phyloP scores from a whole-genome alignment of 2,329 filamentous ascomycete genomes.

The Microdochium bolleyi region DNA sequence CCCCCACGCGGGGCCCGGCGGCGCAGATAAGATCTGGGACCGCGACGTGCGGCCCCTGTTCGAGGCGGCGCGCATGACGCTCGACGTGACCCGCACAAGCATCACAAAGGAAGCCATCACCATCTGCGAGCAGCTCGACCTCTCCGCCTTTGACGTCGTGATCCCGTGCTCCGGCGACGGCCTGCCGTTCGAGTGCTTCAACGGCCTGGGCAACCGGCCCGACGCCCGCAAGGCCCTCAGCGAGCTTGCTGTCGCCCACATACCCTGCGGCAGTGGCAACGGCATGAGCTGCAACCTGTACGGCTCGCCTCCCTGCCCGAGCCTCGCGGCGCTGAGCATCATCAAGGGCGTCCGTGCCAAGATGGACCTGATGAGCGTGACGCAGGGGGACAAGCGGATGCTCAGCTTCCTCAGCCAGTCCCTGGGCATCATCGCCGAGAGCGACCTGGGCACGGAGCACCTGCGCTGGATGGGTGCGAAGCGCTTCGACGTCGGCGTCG shows the following conservation, averaged over 20 bases:
- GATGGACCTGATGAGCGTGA: conserved; percentile 80
- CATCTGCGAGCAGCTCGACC: conserved; percentile 66
- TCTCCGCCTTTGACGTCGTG: conserved; percentile 75
- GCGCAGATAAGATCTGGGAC: conserved; percentile 64
- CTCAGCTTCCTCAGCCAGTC: conserved; percentile 89
- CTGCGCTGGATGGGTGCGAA: conserved; percentile 86
- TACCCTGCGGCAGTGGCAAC: conserved; percentile 92
- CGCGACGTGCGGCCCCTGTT: conserved; percentile 75
- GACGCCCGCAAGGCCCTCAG: conserved; percentile 69
- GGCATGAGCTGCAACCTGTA: conserved; percentile 87
- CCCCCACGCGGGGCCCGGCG: conserved; percentile 79
- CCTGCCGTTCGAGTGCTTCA: conserved; percentile 87
- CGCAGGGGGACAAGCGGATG: conserved; percentile 65
- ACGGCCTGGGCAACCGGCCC: conserved; percentile 70
- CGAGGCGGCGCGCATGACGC: conserved; percentile 66
- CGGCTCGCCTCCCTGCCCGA: conserved; percentile 63
- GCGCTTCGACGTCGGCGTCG: conserved; percentile 78
- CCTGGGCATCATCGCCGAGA: conserved; percentile 83
- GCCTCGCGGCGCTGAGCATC: conserved; percentile 70
- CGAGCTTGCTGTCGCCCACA: conserved; percentile 73
- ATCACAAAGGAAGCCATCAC: conserved; percentile 71
- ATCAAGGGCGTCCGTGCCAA: conserved; percentile 83
- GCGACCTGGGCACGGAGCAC: conserved; percentile 82
- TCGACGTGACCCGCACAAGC: conserved; percentile 67
- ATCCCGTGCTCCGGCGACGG: conserved; percentile 90